These are phyloP conservation scores for Cymbopogon flexuosus DNA, from an alignment of 202 grass and related monocot genomes.

Conservation along the genomic window DNA sequence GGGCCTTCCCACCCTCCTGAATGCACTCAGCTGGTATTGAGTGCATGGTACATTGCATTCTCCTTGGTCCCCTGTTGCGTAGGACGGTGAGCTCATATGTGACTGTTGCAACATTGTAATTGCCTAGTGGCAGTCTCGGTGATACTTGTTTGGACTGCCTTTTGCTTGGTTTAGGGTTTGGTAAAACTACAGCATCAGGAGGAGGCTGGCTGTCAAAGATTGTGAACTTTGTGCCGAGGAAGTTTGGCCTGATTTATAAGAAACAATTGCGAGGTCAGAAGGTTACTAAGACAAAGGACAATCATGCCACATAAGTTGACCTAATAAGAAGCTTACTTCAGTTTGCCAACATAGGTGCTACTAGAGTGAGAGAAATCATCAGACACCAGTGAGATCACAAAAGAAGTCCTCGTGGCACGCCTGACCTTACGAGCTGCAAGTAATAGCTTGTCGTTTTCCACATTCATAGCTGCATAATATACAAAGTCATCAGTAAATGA, in stretches of 20 bases:
- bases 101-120: conserved; percentile 71
- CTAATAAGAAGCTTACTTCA: conserved; percentile 54
- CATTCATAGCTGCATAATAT: conserved; percentile 63
- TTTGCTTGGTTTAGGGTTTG: conserved; percentile 51
- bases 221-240: conserved; percentile 95
- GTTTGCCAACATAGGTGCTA: conserved; percentile 87
- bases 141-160: conserved; percentile 85
- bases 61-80: conserved; percentile 86
- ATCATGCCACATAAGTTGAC: background rate
- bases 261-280: conserved; percentile 6
- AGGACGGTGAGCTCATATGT: conserved; percentile 88
- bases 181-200: conserved; percentile 37
- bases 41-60: conserved; percentile 90
- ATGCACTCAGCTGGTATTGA: conserved; percentile 69
- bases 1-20: conserved; percentile 55
- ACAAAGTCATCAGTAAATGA: conserved; percentile 10
- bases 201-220: conserved; percentile 84
- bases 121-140: conserved; percentile 68
- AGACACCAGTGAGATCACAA: conserved; percentile 66
- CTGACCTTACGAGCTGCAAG: conserved; percentile 89
- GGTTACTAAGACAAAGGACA: background rate
- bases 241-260: conserved; percentile 64
- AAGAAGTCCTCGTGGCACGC: conserved; percentile 65
- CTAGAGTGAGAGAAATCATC: conserved; percentile 87
- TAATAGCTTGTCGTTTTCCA: conserved; percentile 86